Percentiles rank a stretch among this genome's conserved stretches.
Conservation (phyloP, 163 green algal genomes). For the Prototheca wickerhamii region DNA sequence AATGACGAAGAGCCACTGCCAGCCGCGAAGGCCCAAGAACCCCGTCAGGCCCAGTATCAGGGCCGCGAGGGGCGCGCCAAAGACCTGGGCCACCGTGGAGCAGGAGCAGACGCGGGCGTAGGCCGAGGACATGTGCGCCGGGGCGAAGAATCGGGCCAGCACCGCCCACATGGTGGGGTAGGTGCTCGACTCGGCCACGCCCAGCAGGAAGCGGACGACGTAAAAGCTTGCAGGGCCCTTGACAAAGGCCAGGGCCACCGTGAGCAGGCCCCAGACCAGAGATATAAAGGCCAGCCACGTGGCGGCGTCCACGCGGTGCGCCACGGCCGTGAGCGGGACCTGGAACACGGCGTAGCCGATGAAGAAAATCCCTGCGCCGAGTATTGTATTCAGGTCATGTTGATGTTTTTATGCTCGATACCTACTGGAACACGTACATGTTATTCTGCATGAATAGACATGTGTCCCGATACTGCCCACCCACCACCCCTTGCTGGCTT, state of each 20-base stretch:
- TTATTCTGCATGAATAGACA: too few relatives aligned
- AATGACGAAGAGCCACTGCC: constrained; percentile 52
- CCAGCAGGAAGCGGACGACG: constrained; percentile 40
- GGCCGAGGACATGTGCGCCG: constrained; percentile 18
- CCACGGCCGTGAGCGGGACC: constrained; percentile 31
- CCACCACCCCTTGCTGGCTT: too few relatives aligned
- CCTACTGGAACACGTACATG: too few relatives aligned
- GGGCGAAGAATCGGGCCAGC: constrained; percentile 27
- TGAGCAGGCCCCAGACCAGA: constrained; percentile 38
- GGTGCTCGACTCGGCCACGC: constrained; percentile 38
- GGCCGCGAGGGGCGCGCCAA: constrained; percentile 24
- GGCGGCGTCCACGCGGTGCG: constrained; percentile 26
- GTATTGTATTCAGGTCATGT: too few relatives aligned
- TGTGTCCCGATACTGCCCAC: too few relatives aligned
- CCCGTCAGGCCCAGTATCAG: constrained; percentile 10
- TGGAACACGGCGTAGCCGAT: constrained; percentile 34
- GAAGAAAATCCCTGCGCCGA: constrained; percentile 42
- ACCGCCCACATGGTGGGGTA: constrained; percentile 46
- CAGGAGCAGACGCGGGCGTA: constrained; percentile 28
- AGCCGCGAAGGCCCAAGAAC: constrained; percentile 36
- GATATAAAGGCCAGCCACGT: constrained; percentile 35
- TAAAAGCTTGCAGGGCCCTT: constrained; percentile 9
- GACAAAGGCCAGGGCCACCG: constrained; percentile 23
- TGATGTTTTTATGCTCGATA: too few relatives aligned
- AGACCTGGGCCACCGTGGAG: constrained; percentile 32